Evolutionary conservation across 805 yeast genomes (phyloP).

Genomic region (Pichia occidentalis): DNA sequence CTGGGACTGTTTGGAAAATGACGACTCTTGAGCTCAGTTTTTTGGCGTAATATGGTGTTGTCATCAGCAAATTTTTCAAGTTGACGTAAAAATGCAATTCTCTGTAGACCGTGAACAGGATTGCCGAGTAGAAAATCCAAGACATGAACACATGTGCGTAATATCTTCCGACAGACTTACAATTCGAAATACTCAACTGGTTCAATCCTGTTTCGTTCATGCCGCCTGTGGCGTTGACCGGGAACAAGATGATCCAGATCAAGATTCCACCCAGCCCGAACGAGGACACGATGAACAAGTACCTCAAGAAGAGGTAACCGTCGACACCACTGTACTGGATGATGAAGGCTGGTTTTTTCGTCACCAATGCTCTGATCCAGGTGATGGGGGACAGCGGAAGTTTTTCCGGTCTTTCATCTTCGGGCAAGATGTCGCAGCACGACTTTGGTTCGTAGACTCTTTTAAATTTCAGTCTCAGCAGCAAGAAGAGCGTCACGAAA

Average conservation of each 20-base stretch:
- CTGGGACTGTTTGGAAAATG: conserved; percentile 78
- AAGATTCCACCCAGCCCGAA: conserved; percentile 51
- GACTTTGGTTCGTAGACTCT: conserved; percentile 84
- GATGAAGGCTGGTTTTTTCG: conserved; percentile 66
- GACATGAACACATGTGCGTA: conserved; percentile 82
- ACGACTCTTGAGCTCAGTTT: conserved; percentile 75
- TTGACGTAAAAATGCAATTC: conserved; percentile 76
- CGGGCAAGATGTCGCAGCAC: conserved; percentile 48
- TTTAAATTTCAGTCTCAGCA: conserved; percentile 58
- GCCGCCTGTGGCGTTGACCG: conserved; percentile 73
- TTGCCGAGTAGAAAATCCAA: conserved; percentile 68
- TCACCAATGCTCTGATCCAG: conserved; percentile 63
- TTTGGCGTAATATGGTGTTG: conserved; percentile 75
- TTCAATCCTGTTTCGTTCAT: conserved; percentile 62
- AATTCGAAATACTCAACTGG: conserved; percentile 71
- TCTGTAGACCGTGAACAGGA: conserved; percentile 70
- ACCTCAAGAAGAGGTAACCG: conserved; percentile 85
- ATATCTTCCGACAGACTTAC: conserved; percentile 52
- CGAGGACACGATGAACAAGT: conserved; percentile 49
- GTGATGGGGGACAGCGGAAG: conserved; percentile 59
- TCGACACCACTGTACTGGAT: conserved; percentile 89
- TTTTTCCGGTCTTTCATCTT: conserved; percentile 64
- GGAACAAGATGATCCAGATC: conserved; percentile 66
- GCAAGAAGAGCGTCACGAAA: conserved; percentile 55
- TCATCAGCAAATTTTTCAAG: conserved; percentile 65